phyloP scores from a whole-genome alignment of 345 rosid species.

The Sapria himalayana region DNA sequence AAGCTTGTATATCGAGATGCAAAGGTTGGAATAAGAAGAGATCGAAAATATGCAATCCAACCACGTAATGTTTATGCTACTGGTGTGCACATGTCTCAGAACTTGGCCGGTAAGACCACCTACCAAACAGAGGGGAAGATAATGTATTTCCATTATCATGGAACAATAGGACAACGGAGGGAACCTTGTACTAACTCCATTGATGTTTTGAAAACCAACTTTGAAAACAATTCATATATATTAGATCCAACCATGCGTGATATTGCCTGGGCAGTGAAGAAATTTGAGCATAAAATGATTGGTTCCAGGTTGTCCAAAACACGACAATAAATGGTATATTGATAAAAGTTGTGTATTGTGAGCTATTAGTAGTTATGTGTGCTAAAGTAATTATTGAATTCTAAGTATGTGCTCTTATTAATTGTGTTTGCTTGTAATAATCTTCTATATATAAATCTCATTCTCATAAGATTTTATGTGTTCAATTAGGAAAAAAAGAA shows the following conservation, averaged over 20 bases:
- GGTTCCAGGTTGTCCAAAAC: slow-evolving; percentile 41
- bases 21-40: slow-evolving; percentile 54
- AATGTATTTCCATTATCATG: slow-evolving; percentile 77
- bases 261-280: slow-evolving; percentile 28
- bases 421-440: no score
- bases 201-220: slow-evolving; percentile 21
- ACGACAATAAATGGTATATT: slow-evolving; percentile 59
- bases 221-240: slow-evolving; percentile 42
- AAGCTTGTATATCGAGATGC: slow-evolving; percentile 61
- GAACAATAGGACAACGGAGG: slow-evolving; percentile 42
- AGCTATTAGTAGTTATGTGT: no score
- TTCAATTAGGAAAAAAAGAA: slow-evolving; percentile 1
- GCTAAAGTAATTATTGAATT: no score
- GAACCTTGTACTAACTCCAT: slow-evolving; percentile 52
- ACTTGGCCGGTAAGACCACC: slow-evolving; percentile 39
- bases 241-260: slow-evolving; percentile 50
- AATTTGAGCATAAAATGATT: slow-evolving; percentile 49
- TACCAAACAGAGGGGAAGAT: slow-evolving; percentile 39
- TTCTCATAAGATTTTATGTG: no score
- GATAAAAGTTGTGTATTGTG: no score
- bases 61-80: slow-evolving; percentile 55
- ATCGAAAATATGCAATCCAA: slow-evolving; percentile 67
- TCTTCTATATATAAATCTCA: no score
- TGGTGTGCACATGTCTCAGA: slow-evolving; percentile 82
- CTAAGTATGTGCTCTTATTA: no score